These are phyloP conservation scores for Ogataea kodamae DNA, from an alignment of 805 yeast genomes.

Conservation along the genomic window DNA sequence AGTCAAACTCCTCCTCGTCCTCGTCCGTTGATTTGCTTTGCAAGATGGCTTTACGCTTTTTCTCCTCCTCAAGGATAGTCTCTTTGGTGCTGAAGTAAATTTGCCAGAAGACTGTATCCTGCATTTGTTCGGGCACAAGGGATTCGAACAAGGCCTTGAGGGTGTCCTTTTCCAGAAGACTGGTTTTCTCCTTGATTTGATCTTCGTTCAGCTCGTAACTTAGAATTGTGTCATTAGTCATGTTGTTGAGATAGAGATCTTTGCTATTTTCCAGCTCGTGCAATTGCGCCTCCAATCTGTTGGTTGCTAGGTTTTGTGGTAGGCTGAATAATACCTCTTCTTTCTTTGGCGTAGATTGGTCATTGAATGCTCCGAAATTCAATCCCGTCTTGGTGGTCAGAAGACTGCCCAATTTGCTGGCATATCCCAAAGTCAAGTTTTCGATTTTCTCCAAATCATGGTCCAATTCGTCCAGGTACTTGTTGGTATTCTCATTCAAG, in stretches of 20 bases:
- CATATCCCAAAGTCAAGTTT: conserved; percentile 58
- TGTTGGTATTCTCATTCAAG: conserved; percentile 48
- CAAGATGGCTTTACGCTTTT: conserved; percentile 60
- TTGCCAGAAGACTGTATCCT: conserved; percentile 69
- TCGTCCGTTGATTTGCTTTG: conserved; percentile 36
- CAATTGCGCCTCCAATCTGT: conserved; percentile 62
- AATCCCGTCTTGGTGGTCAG: conserved; percentile 31
- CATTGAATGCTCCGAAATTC: conserved; percentile 14
- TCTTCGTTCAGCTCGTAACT: conserved; percentile 42
- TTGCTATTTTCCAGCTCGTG: conserved; percentile 50
- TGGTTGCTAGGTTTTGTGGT: conserved; percentile 40
- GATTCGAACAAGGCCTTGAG: conserved; percentile 53
- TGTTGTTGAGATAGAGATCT: conserved; percentile 38
- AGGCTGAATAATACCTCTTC: conserved; percentile 43
- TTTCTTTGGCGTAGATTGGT: conserved; percentile 30
- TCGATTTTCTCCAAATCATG: conserved; percentile 72
- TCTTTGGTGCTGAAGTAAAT: conserved; percentile 56
- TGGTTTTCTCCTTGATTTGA: conserved; percentile 41
- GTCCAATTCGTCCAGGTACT: conserved; percentile 68
- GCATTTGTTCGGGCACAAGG: conserved; percentile 59
- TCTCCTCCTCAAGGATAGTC: conserved; percentile 58
- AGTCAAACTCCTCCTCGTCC: conserved; percentile 47
- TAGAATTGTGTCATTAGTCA: conserved; percentile 34
- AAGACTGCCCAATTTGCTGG: conserved; percentile 54
- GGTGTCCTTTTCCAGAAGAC: conserved; percentile 45